Evolutionary conservation across 129 eudicot species (phyloP), one percentile per base, ranked within the genome.

Genomic region (Gnaphalium uliginosum): DNA sequence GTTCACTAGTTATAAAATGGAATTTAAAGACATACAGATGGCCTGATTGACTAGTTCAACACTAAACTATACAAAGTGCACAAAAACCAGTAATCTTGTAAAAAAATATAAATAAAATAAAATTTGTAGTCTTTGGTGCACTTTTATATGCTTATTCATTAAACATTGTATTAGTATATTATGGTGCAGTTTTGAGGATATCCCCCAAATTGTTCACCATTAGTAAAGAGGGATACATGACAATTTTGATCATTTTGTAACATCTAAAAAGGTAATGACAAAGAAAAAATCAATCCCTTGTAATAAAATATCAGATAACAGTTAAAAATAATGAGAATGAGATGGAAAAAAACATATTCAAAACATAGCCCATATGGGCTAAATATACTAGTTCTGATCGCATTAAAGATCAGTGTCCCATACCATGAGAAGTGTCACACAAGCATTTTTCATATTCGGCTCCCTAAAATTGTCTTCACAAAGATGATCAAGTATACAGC

Each of bases 371-470:
- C 60, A 19, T 63, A 6, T 8, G 75, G 33, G 69, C 75, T 57
- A 33, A 27, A 66, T 58, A 54, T 19, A 72, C 51, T 51, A 15
- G 8, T 53, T 51, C 14, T 17, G 46, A 22, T 32, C 7, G 29
- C 24, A 4, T 23, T 48, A 50, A 71, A 37, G 32, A 68, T 43
- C 56, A 63, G 71, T 61, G 59, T 27, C 35, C 43, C 96, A 83
- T 79, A 95, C 99, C 93, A 84, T 58, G 78, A 95, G 90, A 66
- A 95, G 96, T 74, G 87, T 78, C 62, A 83, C 48, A 59, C 88
- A 75, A 18, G 89, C 84, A 35, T 81, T 85, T 69, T 89, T 80
- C 56, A 76, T 73, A 25, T 57, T 71, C 75, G 71, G 53, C 64
- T 81, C 66, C 64, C 82, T 76, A 43, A 74, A 76, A 61, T 68